phyloP scores from a whole-genome alignment of 495 filamentous ascomycete species.

The Diplogelasinospora grovesii region DNA sequence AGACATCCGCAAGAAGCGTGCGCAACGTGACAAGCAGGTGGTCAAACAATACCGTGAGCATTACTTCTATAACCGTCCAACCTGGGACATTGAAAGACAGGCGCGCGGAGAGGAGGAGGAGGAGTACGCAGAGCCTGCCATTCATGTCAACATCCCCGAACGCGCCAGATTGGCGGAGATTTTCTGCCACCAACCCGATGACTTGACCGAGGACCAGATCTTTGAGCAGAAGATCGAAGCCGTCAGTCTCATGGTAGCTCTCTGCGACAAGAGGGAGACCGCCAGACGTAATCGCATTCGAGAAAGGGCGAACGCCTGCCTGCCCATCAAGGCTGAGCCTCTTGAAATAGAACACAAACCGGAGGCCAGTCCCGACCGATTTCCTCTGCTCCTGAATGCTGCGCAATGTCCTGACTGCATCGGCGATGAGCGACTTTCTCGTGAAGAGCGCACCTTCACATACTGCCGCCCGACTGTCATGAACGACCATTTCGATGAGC shows the following conservation, averaged over 20 bases:
- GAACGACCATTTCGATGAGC: no score
- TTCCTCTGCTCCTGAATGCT: no score
- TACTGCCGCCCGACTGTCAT: no score
- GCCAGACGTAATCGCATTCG: no score
- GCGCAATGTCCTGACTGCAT: no score
- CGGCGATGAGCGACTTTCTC: no score
- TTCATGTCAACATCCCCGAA: background rate
- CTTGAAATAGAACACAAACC: no score
- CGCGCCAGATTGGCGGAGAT: background rate
- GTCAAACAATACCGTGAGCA: slow-evolving; percentile 12
- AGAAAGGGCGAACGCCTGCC: no score
- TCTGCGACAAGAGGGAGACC: background rate
- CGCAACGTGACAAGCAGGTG: slow-evolving; percentile 6
- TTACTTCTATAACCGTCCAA: slow-evolving; percentile 11
- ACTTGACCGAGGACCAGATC: no score
- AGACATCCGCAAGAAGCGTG: slow-evolving; percentile 4
- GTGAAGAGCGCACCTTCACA: no score
- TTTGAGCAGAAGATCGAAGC: background rate
- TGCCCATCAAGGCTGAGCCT: no score
- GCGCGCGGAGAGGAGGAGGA: slow-evolving; percentile 2
- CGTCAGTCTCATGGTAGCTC: background rate
- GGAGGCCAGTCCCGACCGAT: no score
- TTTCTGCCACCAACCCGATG: background rate
- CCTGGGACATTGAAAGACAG: slow-evolving; percentile 21
- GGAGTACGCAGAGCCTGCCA: slow-evolving; percentile 2